Percentiles rank a stretch among this genome's conserved stretches.
Conservation (phyloP, 1,139 yeast genomes). For the Pichia sp. region DNA sequence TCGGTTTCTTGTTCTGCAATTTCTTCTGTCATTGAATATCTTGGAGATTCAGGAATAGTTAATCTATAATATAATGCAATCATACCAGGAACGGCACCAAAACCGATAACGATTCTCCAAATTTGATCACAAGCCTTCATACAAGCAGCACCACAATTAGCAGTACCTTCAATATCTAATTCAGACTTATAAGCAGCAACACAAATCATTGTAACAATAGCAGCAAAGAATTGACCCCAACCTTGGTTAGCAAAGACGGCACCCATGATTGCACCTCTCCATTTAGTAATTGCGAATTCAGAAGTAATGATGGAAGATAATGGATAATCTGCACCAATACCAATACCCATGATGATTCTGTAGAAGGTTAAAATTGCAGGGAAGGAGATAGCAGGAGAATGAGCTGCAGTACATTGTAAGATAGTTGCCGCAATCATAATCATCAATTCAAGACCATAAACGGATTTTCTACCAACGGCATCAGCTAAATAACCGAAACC, state of each 20-base stretch:
- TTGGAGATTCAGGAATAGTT: slow-evolving; percentile 90
- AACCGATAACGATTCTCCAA: slow-evolving; percentile 87
- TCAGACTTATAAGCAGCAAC: slow-evolving; percentile 65
- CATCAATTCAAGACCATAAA: slow-evolving; percentile 80
- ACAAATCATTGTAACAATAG: slow-evolving; percentile 66
- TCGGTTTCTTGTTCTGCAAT: slow-evolving; percentile 42
- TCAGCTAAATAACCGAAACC: slow-evolving; percentile 85
- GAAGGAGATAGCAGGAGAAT: slow-evolving; percentile 63
- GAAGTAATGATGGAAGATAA: slow-evolving; percentile 88
- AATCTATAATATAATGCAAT: slow-evolving; percentile 82
- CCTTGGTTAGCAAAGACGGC: slow-evolving; percentile 93
- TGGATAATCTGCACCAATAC: slow-evolving; percentile 99
- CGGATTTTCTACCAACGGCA: slow-evolving; percentile 77
- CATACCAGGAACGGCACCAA: slow-evolving; percentile 84
- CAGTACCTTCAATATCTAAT: slow-evolving; percentile 44
- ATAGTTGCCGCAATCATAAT: slow-evolving; percentile 76
- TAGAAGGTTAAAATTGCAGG: slow-evolving; percentile 67
- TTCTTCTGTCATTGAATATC: slow-evolving; percentile 67
- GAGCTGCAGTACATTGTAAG: slow-evolving; percentile 67
- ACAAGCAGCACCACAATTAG: slow-evolving; percentile 56
- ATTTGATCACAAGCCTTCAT: slow-evolving; percentile 76
- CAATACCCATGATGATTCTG: slow-evolving; percentile 86
- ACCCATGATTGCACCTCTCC: slow-evolving; percentile 96
- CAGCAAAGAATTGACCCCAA: slow-evolving; percentile 81
- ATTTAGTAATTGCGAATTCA: slow-evolving; percentile 82